Evolutionary conservation across 1,139 yeast species (phyloP).

Genomic region (Magnusiomyces ingens): DNA sequence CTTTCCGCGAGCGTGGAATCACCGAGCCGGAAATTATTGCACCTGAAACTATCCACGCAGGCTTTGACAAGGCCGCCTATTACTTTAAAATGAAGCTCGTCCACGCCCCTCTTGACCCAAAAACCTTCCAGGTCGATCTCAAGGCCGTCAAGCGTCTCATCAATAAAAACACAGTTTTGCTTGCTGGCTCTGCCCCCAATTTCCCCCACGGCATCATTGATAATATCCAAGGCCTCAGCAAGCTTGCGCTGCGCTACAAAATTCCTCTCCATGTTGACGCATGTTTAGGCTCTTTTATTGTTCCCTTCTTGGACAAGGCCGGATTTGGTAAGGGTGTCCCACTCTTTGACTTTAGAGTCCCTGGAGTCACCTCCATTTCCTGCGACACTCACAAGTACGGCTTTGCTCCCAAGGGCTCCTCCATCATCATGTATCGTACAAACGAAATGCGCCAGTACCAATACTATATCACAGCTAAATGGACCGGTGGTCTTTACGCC

Average conservation of each 20-base stretch:
- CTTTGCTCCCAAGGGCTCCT: slow-evolving; percentile 95
- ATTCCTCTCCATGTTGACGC: slow-evolving; percentile 94
- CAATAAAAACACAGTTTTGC: slow-evolving; percentile 68
- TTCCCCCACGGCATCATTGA: slow-evolving; percentile 96
- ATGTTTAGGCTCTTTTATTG: slow-evolving; percentile 87
- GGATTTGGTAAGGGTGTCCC: slow-evolving; percentile 50
- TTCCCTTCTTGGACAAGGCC: slow-evolving; percentile 67
- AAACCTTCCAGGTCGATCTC: slow-evolving; percentile 61
- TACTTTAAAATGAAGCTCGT: slow-evolving; percentile 83
- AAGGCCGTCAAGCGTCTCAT: slow-evolving; percentile 56
- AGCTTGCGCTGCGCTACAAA: slow-evolving; percentile 53
- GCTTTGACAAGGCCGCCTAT: slow-evolving; percentile 86
- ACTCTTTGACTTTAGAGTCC: slow-evolving; percentile 74
- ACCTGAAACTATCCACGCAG: slow-evolving; percentile 90
- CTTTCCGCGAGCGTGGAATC: slow-evolving; percentile 56
- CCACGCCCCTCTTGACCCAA: slow-evolving; percentile 70
- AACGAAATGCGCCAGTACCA: slow-evolving; percentile 65
- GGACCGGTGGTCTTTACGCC: slow-evolving; percentile 96
- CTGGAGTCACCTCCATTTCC: slow-evolving; percentile 95
- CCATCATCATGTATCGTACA: slow-evolving; percentile 81
- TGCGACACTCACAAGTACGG: slow-evolving; percentile 98
- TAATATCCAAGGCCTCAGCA: slow-evolving; percentile 67
- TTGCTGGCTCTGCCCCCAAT: slow-evolving; percentile 94
- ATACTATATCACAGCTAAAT: slow-evolving; percentile 73
- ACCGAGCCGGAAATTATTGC: slow-evolving; percentile 80